A percentile compares a stretch with the other conserved stretches of the same genome.
Evolutionary conservation across 1,139 yeast genomes (phyloP).

Genomic region (Saccharomyces hybrid): DNA sequence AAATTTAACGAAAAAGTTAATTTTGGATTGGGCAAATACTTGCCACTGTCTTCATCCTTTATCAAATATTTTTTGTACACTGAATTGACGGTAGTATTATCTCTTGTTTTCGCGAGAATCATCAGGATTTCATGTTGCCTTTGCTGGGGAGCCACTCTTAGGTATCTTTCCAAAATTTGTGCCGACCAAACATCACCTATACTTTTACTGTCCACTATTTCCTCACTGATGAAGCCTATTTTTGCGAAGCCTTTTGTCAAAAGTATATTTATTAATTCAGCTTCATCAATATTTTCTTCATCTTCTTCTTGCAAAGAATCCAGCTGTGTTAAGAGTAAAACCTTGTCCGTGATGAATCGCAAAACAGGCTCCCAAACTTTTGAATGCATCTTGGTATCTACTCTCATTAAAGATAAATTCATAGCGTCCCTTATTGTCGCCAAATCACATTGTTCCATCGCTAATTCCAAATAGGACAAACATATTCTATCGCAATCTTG

Average conservation of each 20-base stretch:
- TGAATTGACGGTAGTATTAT: slow-evolving; percentile 16
- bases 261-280: not conserved
- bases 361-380: slow-evolving; percentile 50
- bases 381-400: slow-evolving; percentile 47
- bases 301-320: slow-evolving; percentile 34
- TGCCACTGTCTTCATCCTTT: slow-evolving; percentile 28
- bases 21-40: slow-evolving; percentile 33
- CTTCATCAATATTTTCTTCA: slow-evolving; percentile 14
- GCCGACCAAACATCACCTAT: slow-evolving; percentile 24
- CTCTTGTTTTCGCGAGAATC: slow-evolving; percentile 28
- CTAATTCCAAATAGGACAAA: slow-evolving; percentile 46
- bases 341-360: slow-evolving; percentile 40
- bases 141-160: slow-evolving; percentile 1
- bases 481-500: slow-evolving; percentile 46
- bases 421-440: slow-evolving; percentile 43
- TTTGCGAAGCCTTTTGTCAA: not conserved
- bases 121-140: slow-evolving; percentile 19
- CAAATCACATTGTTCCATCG: slow-evolving; percentile 37
- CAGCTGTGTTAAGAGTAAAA: slow-evolving; percentile 24
- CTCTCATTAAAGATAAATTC: slow-evolving; percentile 43
- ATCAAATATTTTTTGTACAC: slow-evolving; percentile 30
- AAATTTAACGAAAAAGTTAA: slow-evolving; percentile 39
- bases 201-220: not conserved
- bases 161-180: slow-evolving; percentile 28
- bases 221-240: not conserved